Conservation (phyloP, 495 filamentous ascomycete genomes). For the Penicillium canariense region DNA sequence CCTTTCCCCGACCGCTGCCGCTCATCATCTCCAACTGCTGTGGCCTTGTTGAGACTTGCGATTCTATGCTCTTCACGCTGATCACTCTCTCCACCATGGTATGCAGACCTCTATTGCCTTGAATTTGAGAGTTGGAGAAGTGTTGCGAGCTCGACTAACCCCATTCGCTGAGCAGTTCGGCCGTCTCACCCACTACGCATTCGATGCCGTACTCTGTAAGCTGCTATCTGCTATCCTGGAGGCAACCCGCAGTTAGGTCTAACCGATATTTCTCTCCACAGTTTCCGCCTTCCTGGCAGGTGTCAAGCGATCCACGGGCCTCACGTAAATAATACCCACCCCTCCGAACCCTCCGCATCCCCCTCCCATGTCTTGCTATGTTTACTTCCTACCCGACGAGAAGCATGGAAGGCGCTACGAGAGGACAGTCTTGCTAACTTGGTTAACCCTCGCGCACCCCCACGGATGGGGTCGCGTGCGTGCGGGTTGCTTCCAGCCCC, state of each 20-base stretch:
- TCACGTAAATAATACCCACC: slow-evolving; percentile 77
- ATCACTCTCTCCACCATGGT: slow-evolving; percentile 21
- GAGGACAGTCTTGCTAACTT: slow-evolving; percentile 30
- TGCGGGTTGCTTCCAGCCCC: slow-evolving; percentile 53
- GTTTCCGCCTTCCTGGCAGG: slow-evolving; percentile 95
- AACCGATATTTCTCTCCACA: slow-evolving; percentile 32
- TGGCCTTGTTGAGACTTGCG: not conserved
- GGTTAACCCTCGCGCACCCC: slow-evolving; percentile 34
- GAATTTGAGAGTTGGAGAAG: not conserved
- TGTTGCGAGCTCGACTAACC: not conserved
- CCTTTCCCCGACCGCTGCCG: slow-evolving; percentile 17
- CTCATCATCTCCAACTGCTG: slow-evolving; percentile 11
- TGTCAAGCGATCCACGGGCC: slow-evolving; percentile 91
- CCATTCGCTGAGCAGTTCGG: slow-evolving; percentile 64
- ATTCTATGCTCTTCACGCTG: slow-evolving; percentile 8
- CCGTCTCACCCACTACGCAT: slow-evolving; percentile 88
- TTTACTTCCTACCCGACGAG: not conserved
- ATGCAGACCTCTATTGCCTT: slow-evolving; percentile 3
- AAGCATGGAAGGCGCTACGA: not conserved
- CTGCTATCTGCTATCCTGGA: slow-evolving; percentile 11
- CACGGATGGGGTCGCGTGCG: slow-evolving; percentile 26
- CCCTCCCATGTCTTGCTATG: slow-evolving; percentile 1
- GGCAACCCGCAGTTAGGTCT: slow-evolving; percentile 13
- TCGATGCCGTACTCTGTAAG: slow-evolving; percentile 91
- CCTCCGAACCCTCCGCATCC: slow-evolving; percentile 1